Evolutionary conservation across 768 basidiomycete species (phyloP).

Genomic region (Suillus weaverae): DNA sequence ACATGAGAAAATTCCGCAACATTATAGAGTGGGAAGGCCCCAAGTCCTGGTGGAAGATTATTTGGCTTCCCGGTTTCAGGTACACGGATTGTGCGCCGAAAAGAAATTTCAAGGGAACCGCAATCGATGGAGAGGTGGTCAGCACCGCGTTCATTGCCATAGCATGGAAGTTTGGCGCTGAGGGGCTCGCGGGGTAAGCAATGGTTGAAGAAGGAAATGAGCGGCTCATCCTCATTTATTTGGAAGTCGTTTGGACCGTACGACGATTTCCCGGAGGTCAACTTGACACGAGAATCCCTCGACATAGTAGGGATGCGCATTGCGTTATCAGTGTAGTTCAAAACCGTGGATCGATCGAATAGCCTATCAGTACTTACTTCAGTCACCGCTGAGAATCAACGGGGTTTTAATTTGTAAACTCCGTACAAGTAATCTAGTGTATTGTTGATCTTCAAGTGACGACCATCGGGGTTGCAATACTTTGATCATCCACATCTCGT

Average conservation of each 20-base stretch:
- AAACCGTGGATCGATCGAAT: not conserved
- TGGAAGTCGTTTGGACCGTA: not conserved
- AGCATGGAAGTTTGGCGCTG: not conserved
- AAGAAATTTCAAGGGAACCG: not conserved
- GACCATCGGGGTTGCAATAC: not conserved
- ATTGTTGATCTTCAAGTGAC: not conserved
- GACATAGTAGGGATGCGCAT: not conserved
- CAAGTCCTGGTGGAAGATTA: constrained; percentile 1
- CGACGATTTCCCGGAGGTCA: not conserved
- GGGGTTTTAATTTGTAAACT: not conserved
- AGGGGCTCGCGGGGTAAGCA: not conserved
- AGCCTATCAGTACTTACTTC: no score
- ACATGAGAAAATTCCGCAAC: constrained; percentile 12
- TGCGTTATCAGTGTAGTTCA: not conserved
- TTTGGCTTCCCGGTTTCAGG: not conserved
- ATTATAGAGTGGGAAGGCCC: constrained; percentile 15
- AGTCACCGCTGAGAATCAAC: not conserved
- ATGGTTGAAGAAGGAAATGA: not conserved
- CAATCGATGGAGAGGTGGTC: not conserved
- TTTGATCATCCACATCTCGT: not conserved
- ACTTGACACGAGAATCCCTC: not conserved
- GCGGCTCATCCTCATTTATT: not conserved
- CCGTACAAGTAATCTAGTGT: not conserved
- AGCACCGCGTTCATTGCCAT: not conserved
- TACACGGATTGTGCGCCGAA: constrained; percentile 1